phyloP scores from a whole-genome alignment of 1,139 yeast genomes.

The Debaryomycetaceae sp. region DNA sequence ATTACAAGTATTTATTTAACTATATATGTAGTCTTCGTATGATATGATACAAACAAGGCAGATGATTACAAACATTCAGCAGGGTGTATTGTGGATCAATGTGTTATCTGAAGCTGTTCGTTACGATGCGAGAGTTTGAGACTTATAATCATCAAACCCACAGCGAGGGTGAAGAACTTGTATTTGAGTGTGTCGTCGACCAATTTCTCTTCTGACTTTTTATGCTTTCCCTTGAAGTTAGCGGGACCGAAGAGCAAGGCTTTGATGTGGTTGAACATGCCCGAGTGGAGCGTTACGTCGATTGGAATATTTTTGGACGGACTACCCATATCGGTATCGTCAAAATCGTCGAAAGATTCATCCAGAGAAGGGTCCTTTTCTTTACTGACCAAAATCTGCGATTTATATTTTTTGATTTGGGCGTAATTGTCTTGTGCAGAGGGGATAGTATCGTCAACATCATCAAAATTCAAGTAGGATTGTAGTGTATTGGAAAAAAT shows the following conservation, averaged over 20 bases:
- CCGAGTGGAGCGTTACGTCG: conserved; percentile 13
- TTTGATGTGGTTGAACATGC: conserved; percentile 35
- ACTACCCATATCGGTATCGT: conserved; percentile 14
- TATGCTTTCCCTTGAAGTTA: conserved; percentile 16
- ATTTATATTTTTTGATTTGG: conserved; percentile 30
- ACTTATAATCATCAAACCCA: conserved; percentile 44
- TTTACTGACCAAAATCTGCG: conserved; percentile 29
- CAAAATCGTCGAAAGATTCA: conserved; percentile 11
- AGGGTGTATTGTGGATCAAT: too few relatives aligned
- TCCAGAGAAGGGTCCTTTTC: conserved; percentile 11
- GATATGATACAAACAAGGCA: too few relatives aligned
- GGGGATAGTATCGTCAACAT: conserved; percentile 14
- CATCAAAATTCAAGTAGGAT: conserved; percentile 20
- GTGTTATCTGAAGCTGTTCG: not conserved
- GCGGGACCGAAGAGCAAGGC: conserved; percentile 30
- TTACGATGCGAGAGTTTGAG: conserved; percentile 32
- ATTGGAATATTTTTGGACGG: conserved; percentile 10
- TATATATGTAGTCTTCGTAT: too few relatives aligned
- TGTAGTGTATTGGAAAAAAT: conserved; percentile 30
- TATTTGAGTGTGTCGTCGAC: conserved; percentile 43
- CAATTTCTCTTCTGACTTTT: conserved; percentile 17
- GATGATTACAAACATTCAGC: too few relatives aligned
- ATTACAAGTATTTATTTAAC: too few relatives aligned
- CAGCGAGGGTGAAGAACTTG: conserved; percentile 43
- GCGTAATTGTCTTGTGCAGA: conserved; percentile 14